phyloP scores from a whole-genome alignment of 2,329 filamentous ascomycete species.

The Bretziella fagacearum region DNA sequence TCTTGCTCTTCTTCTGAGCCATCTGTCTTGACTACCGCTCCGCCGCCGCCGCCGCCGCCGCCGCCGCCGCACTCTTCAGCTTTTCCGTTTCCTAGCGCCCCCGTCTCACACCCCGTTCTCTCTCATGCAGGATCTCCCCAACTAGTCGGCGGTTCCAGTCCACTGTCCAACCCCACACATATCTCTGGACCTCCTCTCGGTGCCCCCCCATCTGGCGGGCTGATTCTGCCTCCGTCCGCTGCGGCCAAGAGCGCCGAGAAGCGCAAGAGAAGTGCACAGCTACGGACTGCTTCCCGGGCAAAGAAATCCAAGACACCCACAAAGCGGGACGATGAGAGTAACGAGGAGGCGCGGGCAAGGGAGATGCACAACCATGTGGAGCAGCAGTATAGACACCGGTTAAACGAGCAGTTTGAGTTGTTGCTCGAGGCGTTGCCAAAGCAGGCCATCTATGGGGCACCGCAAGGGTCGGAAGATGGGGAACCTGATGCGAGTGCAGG shows the following conservation, averaged over 20 bases:
- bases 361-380: constrained; percentile 30
- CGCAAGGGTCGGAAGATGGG: constrained; percentile 18
- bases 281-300: constrained; percentile 16
- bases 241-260: constrained; percentile 11
- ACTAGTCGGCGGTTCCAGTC: not conserved
- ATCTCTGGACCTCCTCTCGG: not conserved
- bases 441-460: constrained; percentile 18
- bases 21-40: not conserved
- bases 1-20: not conserved
- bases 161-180: not conserved
- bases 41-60: not conserved
- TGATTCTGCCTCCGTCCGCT: not conserved
- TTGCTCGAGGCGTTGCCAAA: constrained; percentile 27
- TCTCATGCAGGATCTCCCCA: not conserved
- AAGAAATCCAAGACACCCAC: constrained; percentile 14
- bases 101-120: not conserved
- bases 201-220: not conserved
- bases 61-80: too few species aligned
- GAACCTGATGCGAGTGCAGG: constrained; percentile 18
- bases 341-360: constrained; percentile 22
- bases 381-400: constrained; percentile 31
- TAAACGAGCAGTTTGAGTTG: constrained; percentile 29
- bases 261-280: constrained; percentile 13
- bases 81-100: not conserved
- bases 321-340: constrained; percentile 26